Percentiles rank a stretch among this genome's conserved stretches.
Conservation (phyloP, 257 asterid genomes). For the Nicotiana knightiana region DNA sequence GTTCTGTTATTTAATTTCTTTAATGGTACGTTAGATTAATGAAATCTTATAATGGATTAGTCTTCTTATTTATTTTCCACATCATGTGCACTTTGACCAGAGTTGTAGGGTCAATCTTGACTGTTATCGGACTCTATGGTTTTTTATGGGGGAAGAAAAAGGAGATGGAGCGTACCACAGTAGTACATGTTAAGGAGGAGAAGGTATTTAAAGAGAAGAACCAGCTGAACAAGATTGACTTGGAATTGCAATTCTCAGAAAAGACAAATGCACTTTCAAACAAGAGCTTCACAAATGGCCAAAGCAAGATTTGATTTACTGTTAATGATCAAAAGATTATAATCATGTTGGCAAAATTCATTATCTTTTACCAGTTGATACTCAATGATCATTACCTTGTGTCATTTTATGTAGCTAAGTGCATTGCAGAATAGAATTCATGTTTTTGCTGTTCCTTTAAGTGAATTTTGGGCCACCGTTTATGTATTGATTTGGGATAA, state of each 20-base stretch:
- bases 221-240: background rate
- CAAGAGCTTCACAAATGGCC: background rate
- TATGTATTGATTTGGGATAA: background rate
- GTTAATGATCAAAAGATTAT: background rate
- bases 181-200: background rate
- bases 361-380: background rate
- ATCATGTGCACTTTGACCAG: slow-evolving; percentile 21
- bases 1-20: background rate
- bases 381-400: background rate
- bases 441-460: too few species aligned
- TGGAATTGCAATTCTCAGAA: slow-evolving; percentile 4
- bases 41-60: background rate
- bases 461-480: background rate
- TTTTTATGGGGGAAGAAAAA: slow-evolving; percentile 76
- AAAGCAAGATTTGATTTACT: background rate
- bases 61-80: background rate
- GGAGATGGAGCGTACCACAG: slow-evolving; percentile 20
- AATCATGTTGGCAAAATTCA: background rate
- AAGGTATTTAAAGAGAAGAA: background rate
- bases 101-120: slow-evolving; percentile 50
- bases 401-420: background rate
- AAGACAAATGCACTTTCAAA: background rate
- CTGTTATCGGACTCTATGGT: slow-evolving; percentile 62
- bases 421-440: background rate
- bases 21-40: background rate